Evolutionary conservation across 768 basidiomycete genomes (phyloP), one percentile per base, ranked within the genome.

Genomic region (Boletus subparvulus): DNA sequence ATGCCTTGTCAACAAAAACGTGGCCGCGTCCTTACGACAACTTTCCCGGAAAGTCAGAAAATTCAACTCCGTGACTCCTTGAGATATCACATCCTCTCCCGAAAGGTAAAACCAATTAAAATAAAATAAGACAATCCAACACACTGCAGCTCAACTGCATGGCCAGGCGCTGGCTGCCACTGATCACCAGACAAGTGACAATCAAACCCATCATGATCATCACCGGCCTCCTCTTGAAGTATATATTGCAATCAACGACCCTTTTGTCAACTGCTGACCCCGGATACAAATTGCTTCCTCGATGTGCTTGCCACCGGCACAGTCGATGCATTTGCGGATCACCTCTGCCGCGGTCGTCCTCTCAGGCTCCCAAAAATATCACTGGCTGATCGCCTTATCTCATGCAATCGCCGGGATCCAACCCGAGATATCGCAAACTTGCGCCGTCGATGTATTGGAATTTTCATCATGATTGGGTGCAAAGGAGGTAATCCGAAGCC

Each of bases 1-100:
- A 58, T 61, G 52, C 39, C 60, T 55, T 54, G 59, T 53, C 63
- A 43, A 45, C 39, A 42, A 60, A 59, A 68, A 61, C 71, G 71
- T 73, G 71, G 61, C 59, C 17, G 14, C 39, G 0, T 19, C 17
- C n/a, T 73, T 73, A 71, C 69, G 71, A 55, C 56, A 72, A 24
- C 42, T 54, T 58, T 61, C 51, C 56, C 47, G 28, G 28, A 28
- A 28, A 4, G 28, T 28, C 28, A 28, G 6, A 28, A 28, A 28
- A 28, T 28, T 28, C 28, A 28, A 28, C 28, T 28, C 28, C 28
- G 28, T 28, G 28, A 28, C 28, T 28, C 6, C 6, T 28, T 28
- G 28, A 63, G 50, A 62, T 40, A 24, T 41, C 46, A 35, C 45
- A 47, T 28, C n/a, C 33, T 30, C 30, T 6, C 28, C 30, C 30